Evolutionary conservation across 345 rosid species (phyloP), one percentile per base, ranked within the genome.

Genomic region (Hevea brasiliensis): DNA sequence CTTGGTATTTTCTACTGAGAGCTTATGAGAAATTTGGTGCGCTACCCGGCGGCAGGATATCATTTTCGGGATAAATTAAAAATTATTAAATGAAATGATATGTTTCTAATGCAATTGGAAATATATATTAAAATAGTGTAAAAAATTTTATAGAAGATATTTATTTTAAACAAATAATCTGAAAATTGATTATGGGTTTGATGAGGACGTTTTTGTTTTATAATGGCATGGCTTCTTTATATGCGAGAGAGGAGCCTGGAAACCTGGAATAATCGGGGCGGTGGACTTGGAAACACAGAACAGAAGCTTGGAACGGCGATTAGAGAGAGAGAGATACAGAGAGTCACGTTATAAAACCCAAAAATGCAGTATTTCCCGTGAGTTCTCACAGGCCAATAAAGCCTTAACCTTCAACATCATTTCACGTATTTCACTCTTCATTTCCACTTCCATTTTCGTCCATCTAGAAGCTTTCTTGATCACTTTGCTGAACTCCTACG

Each of bases 291-390:
- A 11, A 24, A 15, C 7, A 7, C 20, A 9, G n/a, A n/a, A n/a
- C 10, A 63, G 40, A 0, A 10, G 47, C 5, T 50, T 14, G 54
- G 20, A 20, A 17, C 17, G 51, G 53, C 59, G n/a, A 23, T 1
- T 26, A 20, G 67, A n/a, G 17, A 8, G 7, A 68, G 32, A 15
- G 42, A 17, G 68, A 24, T 64, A 54, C 74, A 65, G 40, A 70
- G 68, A 17, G 37, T 45, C 29, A 18, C 68, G 18, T 15, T 61
- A 70, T 67, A 65, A 51, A 68, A 64, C 29, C 5, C 41, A 37
- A 63, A 42, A 9, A 51, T 72, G 77, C 76, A 32, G 68, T 81
- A 61, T 70, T 81, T 85, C 80, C 70, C 87, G 92, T 82, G 90
- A 83, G 51, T 48, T 61, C 62, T 81, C 89, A 84, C 89, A 75